Base-by-base conservation (phyloP, 805 yeast species). In the Saccharomycopsis capsularis region DNA sequence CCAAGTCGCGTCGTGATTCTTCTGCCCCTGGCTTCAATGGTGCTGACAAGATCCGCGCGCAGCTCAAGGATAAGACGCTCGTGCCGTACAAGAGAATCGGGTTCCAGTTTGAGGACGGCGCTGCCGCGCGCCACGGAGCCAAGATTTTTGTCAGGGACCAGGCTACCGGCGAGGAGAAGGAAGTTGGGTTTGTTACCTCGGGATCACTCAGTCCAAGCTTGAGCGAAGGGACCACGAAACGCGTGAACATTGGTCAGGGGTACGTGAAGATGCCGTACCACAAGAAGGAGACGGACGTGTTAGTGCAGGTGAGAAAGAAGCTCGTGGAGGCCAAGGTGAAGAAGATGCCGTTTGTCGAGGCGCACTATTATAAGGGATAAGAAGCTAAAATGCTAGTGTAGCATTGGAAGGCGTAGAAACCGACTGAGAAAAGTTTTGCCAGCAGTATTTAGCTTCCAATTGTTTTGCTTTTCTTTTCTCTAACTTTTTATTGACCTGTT, bases 121-220 rank as follows among this genome's bases (percentile, higher is more conserved):
- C 98, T 9, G 88, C 99, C 1, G 96, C 98, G 29, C 80, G 99
- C 66, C 83, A 82, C 23, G 88, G 85, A 7, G 71, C 78, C 56
- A 78, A 78, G 57, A 75, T 91, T 13, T 82, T 73, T 55, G 63
- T 68, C 45, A 64, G 62, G n/a, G 78, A 75, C 24, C 78, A 75
- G 24, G 68, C 71, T 27, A 70, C 71, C 32, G 43, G 40, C 9
- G 53, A 37, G n/a, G 43, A 49, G 68, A 79, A 62, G 74, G 82
- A 42, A 74, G 84, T 62, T 49, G 74, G 66, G 56, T 62, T 51
- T 52, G 81, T 68, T 5, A 79, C 85, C 2, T 76, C 82, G 1
- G 86, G 86, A 9, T 69, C 77, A 61, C 74, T 74, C 62, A 81
- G 77, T 63, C 98, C 73, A 71, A 87, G 69, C 59, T 80, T 65